Conservation (phyloP, 805 yeast species). For the Metschnikowia lochheadii region DNA sequence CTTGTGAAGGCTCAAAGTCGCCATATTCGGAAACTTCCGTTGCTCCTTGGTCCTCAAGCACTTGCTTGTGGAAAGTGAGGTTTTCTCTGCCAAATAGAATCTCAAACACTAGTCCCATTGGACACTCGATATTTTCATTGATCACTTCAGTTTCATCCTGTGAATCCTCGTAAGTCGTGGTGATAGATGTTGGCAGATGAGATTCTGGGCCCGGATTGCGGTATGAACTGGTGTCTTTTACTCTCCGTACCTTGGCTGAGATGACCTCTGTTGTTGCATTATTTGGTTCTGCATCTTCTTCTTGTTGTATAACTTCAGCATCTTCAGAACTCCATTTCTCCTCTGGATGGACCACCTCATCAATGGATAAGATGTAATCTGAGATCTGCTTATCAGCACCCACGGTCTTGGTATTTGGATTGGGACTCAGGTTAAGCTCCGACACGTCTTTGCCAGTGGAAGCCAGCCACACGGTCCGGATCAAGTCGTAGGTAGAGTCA, state of each 20-base stretch:
- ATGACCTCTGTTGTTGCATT: not conserved
- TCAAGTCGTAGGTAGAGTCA: conserved; percentile 68
- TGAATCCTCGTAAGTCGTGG: conserved; percentile 8
- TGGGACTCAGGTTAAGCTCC: conserved; percentile 9
- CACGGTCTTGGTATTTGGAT: conserved; percentile 2
- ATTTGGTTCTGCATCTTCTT: not conserved
- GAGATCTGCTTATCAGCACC: conserved; percentile 12
- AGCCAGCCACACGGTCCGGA: conserved; percentile 64
- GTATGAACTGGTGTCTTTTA: conserved; percentile 38
- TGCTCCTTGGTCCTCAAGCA: conserved; percentile 61
- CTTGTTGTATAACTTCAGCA: not conserved
- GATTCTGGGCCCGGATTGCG: conserved; percentile 36
- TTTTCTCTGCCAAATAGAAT: conserved; percentile 60
- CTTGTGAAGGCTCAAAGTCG: conserved; percentile 7
- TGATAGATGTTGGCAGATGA: conserved; percentile 44
- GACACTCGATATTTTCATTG: conserved; percentile 55
- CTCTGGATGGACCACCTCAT: conserved; percentile 13
- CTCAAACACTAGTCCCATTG: conserved; percentile 57
- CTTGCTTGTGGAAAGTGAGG: conserved; percentile 37
- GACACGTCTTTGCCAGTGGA: conserved; percentile 17
- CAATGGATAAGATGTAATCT: conserved; percentile 15
- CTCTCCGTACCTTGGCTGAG: conserved; percentile 19
- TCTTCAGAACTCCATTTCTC: conserved; percentile 5
- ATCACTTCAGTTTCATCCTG: conserved; percentile 52
- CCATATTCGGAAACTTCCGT: conserved; percentile 46